Conservation (phyloP, 2,329 filamentous ascomycete genomes). For the Pseudocercospora macadamiae region DNA sequence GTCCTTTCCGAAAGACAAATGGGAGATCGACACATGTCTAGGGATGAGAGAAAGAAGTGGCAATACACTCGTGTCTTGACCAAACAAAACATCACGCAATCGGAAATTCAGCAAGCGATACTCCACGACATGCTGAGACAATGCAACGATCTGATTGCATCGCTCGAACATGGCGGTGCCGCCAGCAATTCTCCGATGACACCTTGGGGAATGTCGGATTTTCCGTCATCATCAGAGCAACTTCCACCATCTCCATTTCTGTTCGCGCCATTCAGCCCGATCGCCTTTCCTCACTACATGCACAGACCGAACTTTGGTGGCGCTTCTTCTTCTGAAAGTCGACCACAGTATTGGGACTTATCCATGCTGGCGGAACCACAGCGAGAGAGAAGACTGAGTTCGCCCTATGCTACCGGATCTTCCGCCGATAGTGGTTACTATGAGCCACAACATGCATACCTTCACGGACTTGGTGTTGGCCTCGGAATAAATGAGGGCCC, state of each 20-base stretch:
- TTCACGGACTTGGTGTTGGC: slow-evolving; percentile 4
- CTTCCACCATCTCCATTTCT: slow-evolving; percentile 29
- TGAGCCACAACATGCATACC: slow-evolving; percentile 27
- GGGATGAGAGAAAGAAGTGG: slow-evolving; percentile 35
- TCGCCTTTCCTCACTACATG: slow-evolving; percentile 22
- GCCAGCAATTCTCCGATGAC: slow-evolving; percentile 22
- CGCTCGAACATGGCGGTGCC: slow-evolving; percentile 21
- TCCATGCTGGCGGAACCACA: slow-evolving; percentile 32
- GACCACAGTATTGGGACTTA: slow-evolving; percentile 36
- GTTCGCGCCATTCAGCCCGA: slow-evolving; percentile 28
- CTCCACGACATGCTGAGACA: slow-evolving; percentile 32
- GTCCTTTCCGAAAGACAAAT: slow-evolving; percentile 27
- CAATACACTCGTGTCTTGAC: slow-evolving; percentile 32
- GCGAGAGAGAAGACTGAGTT: slow-evolving; percentile 20
- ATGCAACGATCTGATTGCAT: slow-evolving; percentile 32
- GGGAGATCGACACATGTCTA: slow-evolving; percentile 27
- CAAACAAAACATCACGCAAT: slow-evolving; percentile 25
- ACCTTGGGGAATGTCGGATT: slow-evolving; percentile 17
- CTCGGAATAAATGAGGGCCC: slow-evolving; percentile 13
- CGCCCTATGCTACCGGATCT: slow-evolving; percentile 21
- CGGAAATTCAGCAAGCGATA: slow-evolving; percentile 30
- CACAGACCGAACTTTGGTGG: slow-evolving; percentile 10
- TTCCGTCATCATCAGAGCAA: slow-evolving; percentile 18
- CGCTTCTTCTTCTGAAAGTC: slow-evolving; percentile 11
- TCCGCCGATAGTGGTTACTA: slow-evolving; percentile 35